Evolutionary conservation across 257 asterid genomes (phyloP).

Genomic region (Penstemon newberryi): DNA sequence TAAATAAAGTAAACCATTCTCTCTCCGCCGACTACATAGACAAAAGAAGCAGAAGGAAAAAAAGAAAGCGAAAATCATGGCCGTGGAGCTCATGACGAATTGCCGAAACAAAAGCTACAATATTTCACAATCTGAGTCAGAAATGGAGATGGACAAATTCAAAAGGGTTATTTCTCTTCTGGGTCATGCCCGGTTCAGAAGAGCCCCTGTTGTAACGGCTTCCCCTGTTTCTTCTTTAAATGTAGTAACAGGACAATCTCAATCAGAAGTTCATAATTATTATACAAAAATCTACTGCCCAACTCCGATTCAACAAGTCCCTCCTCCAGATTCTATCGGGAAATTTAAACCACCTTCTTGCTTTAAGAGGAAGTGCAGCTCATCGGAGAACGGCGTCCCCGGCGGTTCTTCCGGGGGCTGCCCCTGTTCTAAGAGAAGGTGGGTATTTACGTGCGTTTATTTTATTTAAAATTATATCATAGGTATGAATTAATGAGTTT

Average conservation of each 20-base stretch:
- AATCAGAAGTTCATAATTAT: constrained; percentile 4
- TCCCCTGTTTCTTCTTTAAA: constrained; percentile 21
- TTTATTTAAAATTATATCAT: no score
- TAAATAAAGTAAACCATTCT: constrained; percentile 1
- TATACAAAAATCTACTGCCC: constrained; percentile 58
- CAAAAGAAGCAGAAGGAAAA: neutral
- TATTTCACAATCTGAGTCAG: constrained; percentile 51
- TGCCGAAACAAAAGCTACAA: constrained; percentile 40
- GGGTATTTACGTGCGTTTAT: neutral
- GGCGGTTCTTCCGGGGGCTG: constrained; percentile 73
- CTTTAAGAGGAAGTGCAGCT: constrained; percentile 63
- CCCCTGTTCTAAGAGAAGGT: constrained; percentile 91
- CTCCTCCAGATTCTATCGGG: constrained; percentile 52
- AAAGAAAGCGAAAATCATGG: constrained; percentile 38
- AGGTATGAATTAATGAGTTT: no score
- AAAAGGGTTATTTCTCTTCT: constrained; percentile 60
- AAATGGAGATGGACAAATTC: constrained; percentile 60
- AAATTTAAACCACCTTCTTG: constrained; percentile 64
- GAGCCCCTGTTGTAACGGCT: constrained; percentile 43
- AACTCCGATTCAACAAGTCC: constrained; percentile 85
- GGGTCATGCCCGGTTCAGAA: constrained; percentile 91
- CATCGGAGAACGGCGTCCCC: constrained; percentile 63
- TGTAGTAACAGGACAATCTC: constrained; percentile 20
- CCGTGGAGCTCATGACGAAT: constrained; percentile 75
- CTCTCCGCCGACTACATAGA: neutral